phyloP scores from a whole-genome alignment of 164 flowering plant species.

The Chimonanthus salicifolius region DNA sequence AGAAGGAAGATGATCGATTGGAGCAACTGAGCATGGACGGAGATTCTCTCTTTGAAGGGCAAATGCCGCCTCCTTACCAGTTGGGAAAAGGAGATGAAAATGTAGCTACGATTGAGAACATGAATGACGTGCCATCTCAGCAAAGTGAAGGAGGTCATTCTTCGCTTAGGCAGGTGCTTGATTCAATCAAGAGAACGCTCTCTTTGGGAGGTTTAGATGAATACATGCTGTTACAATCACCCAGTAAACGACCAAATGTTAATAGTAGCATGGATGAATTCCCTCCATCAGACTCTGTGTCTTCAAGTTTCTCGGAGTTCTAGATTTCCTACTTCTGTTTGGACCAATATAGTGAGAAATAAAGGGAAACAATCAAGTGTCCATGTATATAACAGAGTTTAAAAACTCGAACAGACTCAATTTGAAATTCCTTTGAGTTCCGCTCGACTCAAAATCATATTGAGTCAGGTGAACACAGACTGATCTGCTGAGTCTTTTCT shows the following conservation, averaged over 20 bases:
- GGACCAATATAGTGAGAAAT: not conserved
- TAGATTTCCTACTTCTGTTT: not conserved
- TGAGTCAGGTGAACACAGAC: too few relatives aligned
- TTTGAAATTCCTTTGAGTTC: too few relatives aligned
- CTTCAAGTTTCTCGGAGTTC: slow-evolving; percentile 3
- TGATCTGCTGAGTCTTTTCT: too few relatives aligned
- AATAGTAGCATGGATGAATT: not conserved
- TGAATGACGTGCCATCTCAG: not conserved
- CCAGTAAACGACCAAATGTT: slow-evolving; percentile 10
- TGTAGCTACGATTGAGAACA: too few relatives aligned
- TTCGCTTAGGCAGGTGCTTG: slow-evolving; percentile 13
- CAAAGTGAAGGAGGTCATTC: slow-evolving; percentile 6
- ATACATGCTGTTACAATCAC: slow-evolving; percentile 6
- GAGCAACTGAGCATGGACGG: slow-evolving; percentile 5
- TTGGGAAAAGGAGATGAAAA: not conserved
- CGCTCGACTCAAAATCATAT: too few relatives aligned
- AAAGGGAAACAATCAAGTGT: not conserved
- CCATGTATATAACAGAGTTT: not conserved
- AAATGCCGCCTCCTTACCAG: not conserved
- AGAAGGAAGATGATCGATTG: slow-evolving; percentile 7
- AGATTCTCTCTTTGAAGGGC: slow-evolving; percentile 5
- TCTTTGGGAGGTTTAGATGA: slow-evolving; percentile 26
- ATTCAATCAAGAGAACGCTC: slow-evolving; percentile 19
- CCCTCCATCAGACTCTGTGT: not conserved
- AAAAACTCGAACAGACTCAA: too few relatives aligned